Percentiles rank a stretch among this genome's conserved stretches.
These are phyloP conservation scores for Paecilomyces sp. DNA, from an alignment of 2,329 filamentous ascomycete genomes.

Conservation along the genomic window DNA sequence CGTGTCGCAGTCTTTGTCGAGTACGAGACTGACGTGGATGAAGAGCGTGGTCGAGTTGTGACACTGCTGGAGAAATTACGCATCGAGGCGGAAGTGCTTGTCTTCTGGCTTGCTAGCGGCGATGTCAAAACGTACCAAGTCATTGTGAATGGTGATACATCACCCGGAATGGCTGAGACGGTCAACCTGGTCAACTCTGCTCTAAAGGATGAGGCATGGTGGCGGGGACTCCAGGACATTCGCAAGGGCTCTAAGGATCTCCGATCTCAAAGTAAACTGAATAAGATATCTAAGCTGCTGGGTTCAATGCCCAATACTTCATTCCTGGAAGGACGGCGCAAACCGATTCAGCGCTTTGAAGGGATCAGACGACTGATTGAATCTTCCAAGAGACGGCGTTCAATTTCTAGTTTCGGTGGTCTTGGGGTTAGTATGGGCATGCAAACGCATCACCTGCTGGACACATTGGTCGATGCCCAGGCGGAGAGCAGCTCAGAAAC, in stretches of 20 bases:
- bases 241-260: slow-evolving; percentile 18
- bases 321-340: slow-evolving; percentile 44
- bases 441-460: slow-evolving; percentile 64
- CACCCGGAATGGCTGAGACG: slow-evolving; percentile 46
- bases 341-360: slow-evolving; percentile 43
- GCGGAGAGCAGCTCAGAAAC: slow-evolving; percentile 41
- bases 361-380: slow-evolving; percentile 57
- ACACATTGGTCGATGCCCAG: slow-evolving; percentile 50
- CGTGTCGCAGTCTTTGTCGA: slow-evolving; percentile 84
- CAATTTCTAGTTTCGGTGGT: slow-evolving; percentile 39
- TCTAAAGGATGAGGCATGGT: slow-evolving; percentile 71
- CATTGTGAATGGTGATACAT: slow-evolving; percentile 63
- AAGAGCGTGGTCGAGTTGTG: slow-evolving; percentile 66
- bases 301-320: slow-evolving; percentile 38
- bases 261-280: slow-evolving; percentile 9
- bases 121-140: slow-evolving; percentile 65
- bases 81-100: slow-evolving; percentile 70
- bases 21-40: slow-evolving; percentile 74
- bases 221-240: slow-evolving; percentile 62
- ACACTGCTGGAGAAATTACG: slow-evolving; percentile 71
- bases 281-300: slow-evolving; percentile 24
- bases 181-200: slow-evolving; percentile 58
- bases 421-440: slow-evolving; percentile 65
- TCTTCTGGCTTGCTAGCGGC: slow-evolving; percentile 75
- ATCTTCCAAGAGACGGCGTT: slow-evolving; percentile 48